Evolutionary conservation across 2,329 filamentous ascomycete species (phyloP), one percentile per base, ranked within the genome.

Genomic region (Pseudogymnoascus sp.): DNA sequence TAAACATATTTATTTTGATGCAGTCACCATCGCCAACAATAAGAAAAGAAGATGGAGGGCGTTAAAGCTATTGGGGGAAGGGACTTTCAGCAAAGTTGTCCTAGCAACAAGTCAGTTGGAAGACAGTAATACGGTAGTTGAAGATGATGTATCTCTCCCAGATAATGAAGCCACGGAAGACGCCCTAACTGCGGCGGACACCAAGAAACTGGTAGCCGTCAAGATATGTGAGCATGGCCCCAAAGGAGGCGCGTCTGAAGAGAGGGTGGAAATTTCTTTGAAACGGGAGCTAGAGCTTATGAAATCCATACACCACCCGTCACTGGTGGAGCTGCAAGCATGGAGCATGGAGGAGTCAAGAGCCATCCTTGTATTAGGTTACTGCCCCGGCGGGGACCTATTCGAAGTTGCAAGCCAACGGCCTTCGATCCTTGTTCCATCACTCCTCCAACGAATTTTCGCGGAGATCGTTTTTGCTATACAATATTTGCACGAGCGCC

Each of bases 221-320:
- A 99, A 99, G 76, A 86, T 99, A 50, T 93, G 96, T 72, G 91
- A 97, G 74, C 92, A 96, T 76, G 95, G 93, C 3, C 93, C 95
- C 1, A 91, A 91, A 24, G 95, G 95, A 61, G 93, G 93, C 53
- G 93, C 93, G 3, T 95, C 95, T 59, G 92, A 96, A 73, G 90
- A 96, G 70, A 86, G 95, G 40, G 87, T 97, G 66, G 93, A 97
- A 75, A 91, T 95, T 76, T 96, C 92, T 63, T 78, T 99, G 67
- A 96, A 96, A 77, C 86, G 95, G 65, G 95, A 99, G 78, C 83
- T 99, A 42, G 93, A 97, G 70, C 96, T 99, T 68, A 87, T 99
- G 79, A 91, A 89, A 73, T 86, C 83, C 16, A 87, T 97, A 69
- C 87, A 88, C 62, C 93, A 99, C 74, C 93, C 95, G 0, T 96